Conservation (phyloP, 306 rosid genomes). For the Glycyrrhiza uralensis region DNA sequence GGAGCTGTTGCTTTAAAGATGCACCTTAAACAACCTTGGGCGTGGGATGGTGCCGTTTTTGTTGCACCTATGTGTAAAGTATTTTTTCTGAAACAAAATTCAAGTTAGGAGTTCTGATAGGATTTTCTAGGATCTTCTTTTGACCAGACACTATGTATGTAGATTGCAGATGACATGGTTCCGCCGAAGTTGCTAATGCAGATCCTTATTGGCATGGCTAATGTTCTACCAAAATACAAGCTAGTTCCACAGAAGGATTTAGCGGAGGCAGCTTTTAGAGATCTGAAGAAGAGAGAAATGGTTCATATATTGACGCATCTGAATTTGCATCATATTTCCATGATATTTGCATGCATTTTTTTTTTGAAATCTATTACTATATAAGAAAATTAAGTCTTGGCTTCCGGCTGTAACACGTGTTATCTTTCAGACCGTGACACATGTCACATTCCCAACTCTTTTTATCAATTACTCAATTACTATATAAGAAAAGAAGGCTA, state of each 20-base stretch:
- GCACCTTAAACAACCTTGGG: slow-evolving; percentile 77
- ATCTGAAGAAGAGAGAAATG: slow-evolving; percentile 62
- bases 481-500: too few relatives aligned
- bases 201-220: slow-evolving; percentile 64
- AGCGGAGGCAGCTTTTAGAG: slow-evolving; percentile 89
- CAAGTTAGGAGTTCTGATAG: neutral
- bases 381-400: too few relatives aligned
- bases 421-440: too few relatives aligned
- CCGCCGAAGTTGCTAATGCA: slow-evolving; percentile 62
- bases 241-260: slow-evolving; percentile 89
- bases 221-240: slow-evolving; percentile 71
- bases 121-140: slow-evolving; percentile 20
- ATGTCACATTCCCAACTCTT: too few relatives aligned
- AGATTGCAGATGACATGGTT: slow-evolving; percentile 96
- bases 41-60: slow-evolving; percentile 88
- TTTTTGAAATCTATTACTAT: too few relatives aligned
- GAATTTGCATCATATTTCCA: too few relatives aligned
- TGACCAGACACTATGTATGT: slow-evolving; percentile 24
- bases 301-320: too few relatives aligned
- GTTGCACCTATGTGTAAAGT: slow-evolving; percentile 99
- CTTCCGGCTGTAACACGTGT: too few relatives aligned
- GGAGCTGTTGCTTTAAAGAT: slow-evolving; percentile 89
- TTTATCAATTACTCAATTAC: too few relatives aligned
- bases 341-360: too few relatives aligned
- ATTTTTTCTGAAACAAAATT: slow-evolving; percentile 32